phyloP scores from a whole-genome alignment of 1,139 yeast species.

The Pneumocystis wakefieldiae region DNA sequence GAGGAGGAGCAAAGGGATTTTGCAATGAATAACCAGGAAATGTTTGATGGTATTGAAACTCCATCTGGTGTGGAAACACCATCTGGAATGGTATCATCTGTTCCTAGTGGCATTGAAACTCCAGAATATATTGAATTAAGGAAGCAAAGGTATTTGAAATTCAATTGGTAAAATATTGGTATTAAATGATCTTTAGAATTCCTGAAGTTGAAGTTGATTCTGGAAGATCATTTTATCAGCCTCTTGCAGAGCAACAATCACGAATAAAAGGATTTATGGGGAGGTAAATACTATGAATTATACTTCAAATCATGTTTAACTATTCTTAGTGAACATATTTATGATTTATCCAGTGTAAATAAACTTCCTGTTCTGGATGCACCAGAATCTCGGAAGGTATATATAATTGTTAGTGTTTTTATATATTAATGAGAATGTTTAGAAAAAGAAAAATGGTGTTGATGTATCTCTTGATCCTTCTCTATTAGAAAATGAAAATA shows the following conservation, averaged over 20 bases:
- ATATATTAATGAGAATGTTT: constrained; percentile 1
- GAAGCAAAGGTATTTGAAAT: constrained; percentile 8
- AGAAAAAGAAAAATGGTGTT: constrained; percentile 8
- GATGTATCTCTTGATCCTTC: constrained; percentile 11
- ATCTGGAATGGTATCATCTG: constrained; percentile 9
- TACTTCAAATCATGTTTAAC: neutral
- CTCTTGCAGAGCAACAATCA: constrained; percentile 12
- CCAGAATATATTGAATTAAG: constrained; percentile 15
- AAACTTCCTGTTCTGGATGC: constrained; percentile 1
- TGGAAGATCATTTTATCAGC: constrained; percentile 9
- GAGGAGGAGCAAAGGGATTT: constrained; percentile 19
- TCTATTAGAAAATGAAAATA: constrained; percentile 3
- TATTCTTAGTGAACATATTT: constrained; percentile 7
- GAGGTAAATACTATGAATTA: neutral
- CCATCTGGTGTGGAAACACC: constrained; percentile 10
- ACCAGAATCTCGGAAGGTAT: neutral
- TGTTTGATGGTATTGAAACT: constrained; percentile 8
- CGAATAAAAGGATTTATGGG: constrained; percentile 13
- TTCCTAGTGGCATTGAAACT: constrained; percentile 12
- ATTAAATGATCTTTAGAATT: constrained; percentile 3
- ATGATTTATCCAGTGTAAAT: constrained; percentile 8
- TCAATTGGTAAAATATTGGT: neutral
- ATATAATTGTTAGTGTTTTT: neutral
- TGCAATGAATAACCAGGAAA: constrained; percentile 11
- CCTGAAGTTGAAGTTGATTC: constrained; percentile 3